phyloP scores from a whole-genome alignment of 768 basidiomycete genomes.

The Trametes gibbosa region DNA sequence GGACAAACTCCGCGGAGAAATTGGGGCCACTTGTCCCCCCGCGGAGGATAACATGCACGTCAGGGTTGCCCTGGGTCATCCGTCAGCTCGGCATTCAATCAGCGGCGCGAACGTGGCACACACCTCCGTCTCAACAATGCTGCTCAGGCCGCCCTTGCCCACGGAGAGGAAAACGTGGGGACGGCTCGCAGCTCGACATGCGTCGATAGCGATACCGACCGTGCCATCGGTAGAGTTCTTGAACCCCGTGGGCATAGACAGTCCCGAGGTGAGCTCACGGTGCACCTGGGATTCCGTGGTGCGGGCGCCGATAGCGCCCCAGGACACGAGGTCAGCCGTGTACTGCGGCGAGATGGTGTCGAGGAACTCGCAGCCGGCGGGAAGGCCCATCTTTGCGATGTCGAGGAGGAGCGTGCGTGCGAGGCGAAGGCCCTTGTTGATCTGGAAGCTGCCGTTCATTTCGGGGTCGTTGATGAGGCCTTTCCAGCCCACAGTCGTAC shows the following conservation, averaged over 20 bases:
- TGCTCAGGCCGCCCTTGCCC: conserved; percentile 92
- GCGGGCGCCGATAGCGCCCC: conserved; percentile 95
- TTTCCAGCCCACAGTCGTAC: conserved; percentile 99
- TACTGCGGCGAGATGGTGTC: conserved; percentile 80
- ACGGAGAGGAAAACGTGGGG: conserved; percentile 97
- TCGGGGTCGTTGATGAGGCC: conserved; percentile 98
- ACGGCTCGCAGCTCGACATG: conserved; percentile 85
- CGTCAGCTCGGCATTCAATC: background rate
- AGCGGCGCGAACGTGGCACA: conserved; percentile 15
- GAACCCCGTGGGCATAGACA: conserved; percentile 98
- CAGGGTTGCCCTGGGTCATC: conserved; percentile 70
- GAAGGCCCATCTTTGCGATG: conserved; percentile 85
- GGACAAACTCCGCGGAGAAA: conserved; percentile 76
- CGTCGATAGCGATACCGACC: conserved; percentile 89
- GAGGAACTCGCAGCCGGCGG: conserved; percentile 96
- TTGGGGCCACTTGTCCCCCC: conserved; percentile 91
- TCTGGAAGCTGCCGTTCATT: conserved; percentile 89
- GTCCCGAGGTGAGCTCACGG: conserved; percentile 78
- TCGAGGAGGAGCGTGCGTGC: conserved; percentile 87
- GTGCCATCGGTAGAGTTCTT: conserved; percentile 98
- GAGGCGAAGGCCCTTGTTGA: conserved; percentile 91
- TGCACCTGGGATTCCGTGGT: conserved; percentile 95
- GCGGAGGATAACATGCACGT: conserved; percentile 92
- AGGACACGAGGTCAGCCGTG: conserved; percentile 88
- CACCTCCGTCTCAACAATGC: conserved; percentile 92